Conservation (phyloP, 75 land plant genomes). For the Pinus tabuliformis region DNA sequence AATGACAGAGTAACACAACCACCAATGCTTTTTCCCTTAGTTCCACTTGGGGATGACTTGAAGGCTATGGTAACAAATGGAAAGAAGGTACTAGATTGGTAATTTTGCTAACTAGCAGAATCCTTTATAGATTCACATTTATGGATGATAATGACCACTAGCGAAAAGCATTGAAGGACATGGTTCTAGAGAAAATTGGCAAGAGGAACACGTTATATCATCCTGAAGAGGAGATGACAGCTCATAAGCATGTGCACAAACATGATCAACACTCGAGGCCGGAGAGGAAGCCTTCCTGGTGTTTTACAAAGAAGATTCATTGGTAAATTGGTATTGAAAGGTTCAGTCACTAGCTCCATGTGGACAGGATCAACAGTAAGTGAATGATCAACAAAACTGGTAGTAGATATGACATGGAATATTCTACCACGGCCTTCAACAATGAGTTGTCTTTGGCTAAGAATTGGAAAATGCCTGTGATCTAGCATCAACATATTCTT, state of each 20-base stretch:
- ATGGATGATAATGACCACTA: neutral
- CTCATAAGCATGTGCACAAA: neutral
- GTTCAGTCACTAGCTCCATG: neutral
- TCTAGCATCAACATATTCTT: neutral
- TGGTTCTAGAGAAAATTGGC: neutral
- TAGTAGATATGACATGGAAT: neutral
- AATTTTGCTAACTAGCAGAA: neutral
- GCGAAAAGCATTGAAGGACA: neutral
- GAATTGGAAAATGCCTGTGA: neutral
- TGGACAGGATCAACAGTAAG: neutral
- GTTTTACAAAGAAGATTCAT: neutral
- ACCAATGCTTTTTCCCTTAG: neutral
- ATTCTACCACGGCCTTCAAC: neutral
- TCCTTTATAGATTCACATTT: neutral
- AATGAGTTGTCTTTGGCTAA: neutral
- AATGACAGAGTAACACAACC: neutral
- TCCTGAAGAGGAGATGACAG: neutral
- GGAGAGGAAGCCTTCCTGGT: neutral
- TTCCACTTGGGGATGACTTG: neutral
- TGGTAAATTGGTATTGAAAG: neutral
- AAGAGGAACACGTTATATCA: neutral
- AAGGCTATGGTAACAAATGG: neutral
- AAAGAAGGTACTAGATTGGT: neutral
- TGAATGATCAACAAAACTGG: neutral
- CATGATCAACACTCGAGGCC: constrained; percentile 9